These are phyloP conservation scores for Xylariaceae sp. DNA, from an alignment of 2,329 filamentous ascomycete genomes.

Conservation along the genomic window DNA sequence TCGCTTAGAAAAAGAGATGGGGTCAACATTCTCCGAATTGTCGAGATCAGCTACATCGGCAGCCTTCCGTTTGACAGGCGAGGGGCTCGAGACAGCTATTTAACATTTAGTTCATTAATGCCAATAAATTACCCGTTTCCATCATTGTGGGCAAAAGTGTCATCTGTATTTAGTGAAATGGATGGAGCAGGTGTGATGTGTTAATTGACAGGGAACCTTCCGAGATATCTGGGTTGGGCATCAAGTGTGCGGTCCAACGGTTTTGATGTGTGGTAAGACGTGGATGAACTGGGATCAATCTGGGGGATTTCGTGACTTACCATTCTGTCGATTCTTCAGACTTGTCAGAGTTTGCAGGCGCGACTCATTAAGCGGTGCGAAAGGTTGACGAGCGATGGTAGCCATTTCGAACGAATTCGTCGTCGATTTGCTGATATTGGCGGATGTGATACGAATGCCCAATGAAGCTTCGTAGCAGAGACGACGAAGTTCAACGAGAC, in stretches of 20 bases:
- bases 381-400: constrained; percentile 64
- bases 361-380: constrained; percentile 67
- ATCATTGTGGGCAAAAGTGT: not conserved
- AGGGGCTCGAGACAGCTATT: constrained; percentile 40
- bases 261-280: not conserved
- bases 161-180: not conserved
- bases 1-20: constrained; percentile 55
- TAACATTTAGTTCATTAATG: constrained; percentile 27
- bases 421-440: constrained; percentile 10
- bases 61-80: constrained; percentile 57
- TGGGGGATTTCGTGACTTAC: constrained; percentile 42
- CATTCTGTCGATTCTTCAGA: constrained; percentile 75
- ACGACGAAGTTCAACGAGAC: constrained; percentile 13
- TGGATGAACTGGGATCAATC: not conserved
- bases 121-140: not conserved
- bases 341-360: constrained; percentile 71
- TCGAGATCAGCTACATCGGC: constrained; percentile 47
- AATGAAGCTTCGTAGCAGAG: constrained; percentile 9
- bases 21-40: constrained; percentile 63
- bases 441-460: constrained; percentile 6
- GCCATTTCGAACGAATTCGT: constrained; percentile 44
- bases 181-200: not conserved
- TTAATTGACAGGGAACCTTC: not conserved
- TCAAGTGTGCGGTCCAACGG: not conserved
- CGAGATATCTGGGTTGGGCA: not conserved